Percentiles rank a stretch among this genome's conserved stretches.
These are phyloP conservation scores for Blepharisma japonicum DNA, from an alignment of 73 alveolate genomes.

Conservation along the genomic window DNA sequence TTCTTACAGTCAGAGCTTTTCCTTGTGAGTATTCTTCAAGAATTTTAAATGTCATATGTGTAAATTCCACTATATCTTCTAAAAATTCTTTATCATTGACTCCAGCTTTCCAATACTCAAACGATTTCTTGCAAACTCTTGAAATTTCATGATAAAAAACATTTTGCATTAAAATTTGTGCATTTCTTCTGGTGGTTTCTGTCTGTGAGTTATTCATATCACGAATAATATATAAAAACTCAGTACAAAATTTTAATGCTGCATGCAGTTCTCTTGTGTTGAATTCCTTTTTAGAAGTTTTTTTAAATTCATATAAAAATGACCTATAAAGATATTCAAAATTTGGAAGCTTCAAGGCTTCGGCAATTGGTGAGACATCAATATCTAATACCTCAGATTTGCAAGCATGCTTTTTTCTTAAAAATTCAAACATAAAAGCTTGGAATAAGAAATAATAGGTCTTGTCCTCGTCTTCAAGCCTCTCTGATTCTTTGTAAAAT, in stretches of 20 bases:
- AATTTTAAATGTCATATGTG: conserved; percentile 47
- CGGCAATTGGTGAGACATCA: not conserved
- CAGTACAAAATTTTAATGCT: conserved; percentile 39
- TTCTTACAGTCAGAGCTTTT: conserved; percentile 51
- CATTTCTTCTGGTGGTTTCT: conserved; percentile 51
- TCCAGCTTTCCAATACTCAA: conserved; percentile 35
- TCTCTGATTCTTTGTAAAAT: conserved; percentile 48
- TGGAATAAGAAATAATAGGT: conserved; percentile 57
- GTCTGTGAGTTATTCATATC: conserved; percentile 49
- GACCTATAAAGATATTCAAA: conserved; percentile 18
- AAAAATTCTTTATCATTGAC: conserved; percentile 34
- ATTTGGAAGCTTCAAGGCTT: not conserved
- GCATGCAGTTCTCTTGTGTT: conserved; percentile 49
- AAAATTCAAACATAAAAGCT: conserved; percentile 51
- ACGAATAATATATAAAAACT: conserved; percentile 47
- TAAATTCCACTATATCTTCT: conserved; percentile 48
- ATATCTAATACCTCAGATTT: not conserved
- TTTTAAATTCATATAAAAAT: conserved; percentile 1
- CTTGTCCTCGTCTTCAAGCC: conserved; percentile 56
- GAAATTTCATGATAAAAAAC: conserved; percentile 50
- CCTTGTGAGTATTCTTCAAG: conserved; percentile 66
- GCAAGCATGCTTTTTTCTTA: conserved; percentile 34
- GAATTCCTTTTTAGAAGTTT: conserved; percentile 28
- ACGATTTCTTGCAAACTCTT: conserved; percentile 33
- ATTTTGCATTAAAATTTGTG: conserved; percentile 45